Evolutionary conservation across 2,329 filamentous ascomycete species (phyloP).

Genomic region (Ambrosiella cleistominuta): DNA sequence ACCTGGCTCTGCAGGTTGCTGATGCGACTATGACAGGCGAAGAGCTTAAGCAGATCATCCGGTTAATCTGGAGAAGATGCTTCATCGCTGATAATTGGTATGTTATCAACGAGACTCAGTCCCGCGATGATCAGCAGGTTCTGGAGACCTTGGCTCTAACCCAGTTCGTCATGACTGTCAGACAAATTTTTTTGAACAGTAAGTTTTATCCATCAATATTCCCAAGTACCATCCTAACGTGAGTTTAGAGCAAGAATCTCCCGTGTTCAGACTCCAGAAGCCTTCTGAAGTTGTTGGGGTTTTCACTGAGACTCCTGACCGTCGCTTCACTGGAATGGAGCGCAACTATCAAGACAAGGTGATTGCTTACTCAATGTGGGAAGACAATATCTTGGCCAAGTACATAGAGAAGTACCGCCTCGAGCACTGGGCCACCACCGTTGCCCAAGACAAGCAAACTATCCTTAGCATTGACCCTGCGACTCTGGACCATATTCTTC

Average conservation of each 20-base stretch:
- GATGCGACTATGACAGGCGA: constrained; percentile 36
- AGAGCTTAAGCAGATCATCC: constrained; percentile 39
- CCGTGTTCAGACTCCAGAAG: constrained; percentile 27
- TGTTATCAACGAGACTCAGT: constrained; percentile 56
- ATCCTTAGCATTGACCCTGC: constrained; percentile 21
- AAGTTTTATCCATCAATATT: constrained; percentile 21
- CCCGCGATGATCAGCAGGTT: constrained; percentile 54
- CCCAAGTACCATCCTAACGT: constrained; percentile 17
- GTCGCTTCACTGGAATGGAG: constrained; percentile 41
- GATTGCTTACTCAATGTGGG: constrained; percentile 51
- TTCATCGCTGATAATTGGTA: constrained; percentile 76
- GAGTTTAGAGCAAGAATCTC: constrained; percentile 23
- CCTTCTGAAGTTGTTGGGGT: constrained; percentile 41
- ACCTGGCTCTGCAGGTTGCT: constrained; percentile 48
- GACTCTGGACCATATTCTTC: constrained; percentile 13
- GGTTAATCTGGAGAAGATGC: constrained; percentile 71
- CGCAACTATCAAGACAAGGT: constrained; percentile 49
- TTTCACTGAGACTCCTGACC: constrained; percentile 42
- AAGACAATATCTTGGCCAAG: constrained; percentile 48
- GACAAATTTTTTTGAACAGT: constrained; percentile 47
- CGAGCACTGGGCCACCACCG: constrained; percentile 42
- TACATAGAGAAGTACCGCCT: constrained; percentile 53
- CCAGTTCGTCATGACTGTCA: constrained; percentile 49
- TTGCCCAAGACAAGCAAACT: constrained; percentile 22
- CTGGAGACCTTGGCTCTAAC: constrained; percentile 46